These are phyloP conservation scores for Harringtonia aguacate DNA, from an alignment of 2,329 filamentous ascomycete genomes.

Conservation along the genomic window DNA sequence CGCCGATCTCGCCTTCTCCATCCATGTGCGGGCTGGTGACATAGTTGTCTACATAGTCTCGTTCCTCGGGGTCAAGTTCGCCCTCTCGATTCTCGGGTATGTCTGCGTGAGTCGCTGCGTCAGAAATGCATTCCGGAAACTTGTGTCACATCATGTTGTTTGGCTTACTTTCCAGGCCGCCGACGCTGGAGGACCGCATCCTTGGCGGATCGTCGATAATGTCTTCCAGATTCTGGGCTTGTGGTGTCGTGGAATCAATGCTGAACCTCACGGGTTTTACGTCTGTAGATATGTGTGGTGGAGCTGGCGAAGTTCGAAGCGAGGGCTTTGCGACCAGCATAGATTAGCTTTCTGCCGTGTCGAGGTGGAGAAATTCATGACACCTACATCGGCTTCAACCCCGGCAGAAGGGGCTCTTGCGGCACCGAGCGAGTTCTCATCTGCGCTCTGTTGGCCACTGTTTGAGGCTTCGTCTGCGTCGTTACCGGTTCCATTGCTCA, in stretches of 20 bases:
- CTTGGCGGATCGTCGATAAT: constrained; percentile 46
- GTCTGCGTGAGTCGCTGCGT: constrained; percentile 25
- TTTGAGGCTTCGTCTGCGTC: background rate
- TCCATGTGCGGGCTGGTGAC: constrained; percentile 30
- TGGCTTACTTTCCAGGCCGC: constrained; percentile 63
- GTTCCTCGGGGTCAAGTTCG: constrained; percentile 36
- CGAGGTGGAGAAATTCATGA: no score
- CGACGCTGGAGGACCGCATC: constrained; percentile 55
- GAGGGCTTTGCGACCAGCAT: background rate
- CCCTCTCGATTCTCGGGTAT: constrained; percentile 38
- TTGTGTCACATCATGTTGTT: no score
- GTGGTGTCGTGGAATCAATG: constrained; percentile 62
- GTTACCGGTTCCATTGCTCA: background rate
- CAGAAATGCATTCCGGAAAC: background rate
- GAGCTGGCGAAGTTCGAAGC: constrained; percentile 23
- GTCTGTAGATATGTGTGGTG: constrained; percentile 66
- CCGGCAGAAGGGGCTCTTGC: no score
- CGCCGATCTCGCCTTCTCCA: constrained; percentile 49
- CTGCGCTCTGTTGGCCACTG: no score
- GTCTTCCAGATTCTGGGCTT: constrained; percentile 73
- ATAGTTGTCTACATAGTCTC: constrained; percentile 37
- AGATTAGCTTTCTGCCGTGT: background rate
- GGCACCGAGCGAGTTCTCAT: no score
- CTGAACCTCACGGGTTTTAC: constrained; percentile 57
- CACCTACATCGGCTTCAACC: no score